phyloP scores from a whole-genome alignment of 768 basidiomycete species.

The Guyanaporus albipodus region DNA sequence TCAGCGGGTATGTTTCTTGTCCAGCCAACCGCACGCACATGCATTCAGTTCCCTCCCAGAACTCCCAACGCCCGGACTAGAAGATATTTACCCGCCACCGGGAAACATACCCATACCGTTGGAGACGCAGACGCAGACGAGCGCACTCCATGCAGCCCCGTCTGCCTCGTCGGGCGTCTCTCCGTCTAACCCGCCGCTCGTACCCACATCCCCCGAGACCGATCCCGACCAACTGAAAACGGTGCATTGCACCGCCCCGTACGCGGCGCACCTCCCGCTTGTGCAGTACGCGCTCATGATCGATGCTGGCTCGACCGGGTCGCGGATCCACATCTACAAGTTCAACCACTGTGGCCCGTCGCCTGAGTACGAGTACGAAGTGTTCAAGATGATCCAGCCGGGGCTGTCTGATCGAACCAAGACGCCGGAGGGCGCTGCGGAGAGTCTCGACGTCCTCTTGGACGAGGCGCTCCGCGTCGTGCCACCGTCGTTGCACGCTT shows the following conservation, averaged over 20 bases:
- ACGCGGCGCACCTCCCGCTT: conserved; percentile 47
- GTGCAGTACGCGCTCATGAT: conserved; percentile 96
- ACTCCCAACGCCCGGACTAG: conserved; percentile 14
- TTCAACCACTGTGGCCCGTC: conserved; percentile 85
- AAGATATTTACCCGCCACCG: conserved; percentile 23
- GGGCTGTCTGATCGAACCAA: conserved; percentile 68
- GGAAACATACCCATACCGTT: conserved; percentile 17
- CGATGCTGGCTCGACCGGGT: conserved; percentile 97
- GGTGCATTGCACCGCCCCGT: conserved; percentile 61
- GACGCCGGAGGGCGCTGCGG: conserved; percentile 66
- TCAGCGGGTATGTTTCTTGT: conserved; percentile 14
- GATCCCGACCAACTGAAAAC: conserved; percentile 76
- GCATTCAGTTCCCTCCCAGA: conserved; percentile 1
- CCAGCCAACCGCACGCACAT: not conserved
- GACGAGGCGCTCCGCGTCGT: conserved; percentile 78
- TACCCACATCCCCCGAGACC: conserved; percentile 58
- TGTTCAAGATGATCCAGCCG: conserved; percentile 77
- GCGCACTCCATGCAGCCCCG: not conserved
- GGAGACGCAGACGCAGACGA: not conserved
- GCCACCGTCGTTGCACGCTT: conserved; percentile 53
- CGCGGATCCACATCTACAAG: conserved; percentile 97
- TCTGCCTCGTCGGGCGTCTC: too few relatives aligned
- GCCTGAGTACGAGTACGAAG: conserved; percentile 87
- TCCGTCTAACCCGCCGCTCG: too few relatives aligned
- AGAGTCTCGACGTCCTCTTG: conserved; percentile 72